Conservation (phyloP, 495 filamentous ascomycete species). For the Neurospora sp. region DNA sequence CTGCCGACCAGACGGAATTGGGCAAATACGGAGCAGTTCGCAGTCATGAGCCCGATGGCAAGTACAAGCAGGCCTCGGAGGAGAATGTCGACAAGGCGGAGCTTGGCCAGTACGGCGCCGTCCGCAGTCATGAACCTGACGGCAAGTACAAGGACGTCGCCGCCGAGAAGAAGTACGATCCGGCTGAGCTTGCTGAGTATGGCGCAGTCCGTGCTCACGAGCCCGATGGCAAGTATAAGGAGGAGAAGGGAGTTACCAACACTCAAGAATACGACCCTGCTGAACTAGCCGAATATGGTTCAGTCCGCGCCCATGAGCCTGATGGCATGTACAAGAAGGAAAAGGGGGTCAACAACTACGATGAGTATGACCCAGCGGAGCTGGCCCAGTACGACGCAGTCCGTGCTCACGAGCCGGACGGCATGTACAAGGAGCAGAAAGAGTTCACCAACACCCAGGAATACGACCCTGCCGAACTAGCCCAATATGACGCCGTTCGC, state of each 20-base stretch:
- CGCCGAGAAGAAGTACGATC: neutral
- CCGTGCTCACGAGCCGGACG: conserved; percentile 6
- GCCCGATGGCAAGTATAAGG: conserved; percentile 9
- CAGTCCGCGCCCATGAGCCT: conserved; percentile 27
- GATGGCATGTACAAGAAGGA: conserved; percentile 17
- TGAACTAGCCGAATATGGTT: conserved; percentile 21
- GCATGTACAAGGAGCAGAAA: neutral
- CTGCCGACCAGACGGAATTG: neutral
- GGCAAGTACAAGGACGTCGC: conserved; percentile 1
- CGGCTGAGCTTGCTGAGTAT: neutral
- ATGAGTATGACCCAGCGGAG: neutral
- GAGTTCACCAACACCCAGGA: neutral
- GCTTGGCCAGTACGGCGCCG: neutral
- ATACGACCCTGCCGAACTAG: conserved; percentile 2
- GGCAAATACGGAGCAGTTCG: conserved; percentile 1
- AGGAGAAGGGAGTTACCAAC: neutral
- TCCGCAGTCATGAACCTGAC: neutral
- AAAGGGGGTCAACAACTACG: conserved; percentile 6
- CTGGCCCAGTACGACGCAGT: conserved; percentile 8
- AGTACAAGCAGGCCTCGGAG: neutral
- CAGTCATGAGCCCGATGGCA: neutral
- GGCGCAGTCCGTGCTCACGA: conserved; percentile 2
- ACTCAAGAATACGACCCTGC: conserved; percentile 8
- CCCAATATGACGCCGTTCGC: neutral
- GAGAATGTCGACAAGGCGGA: neutral